Conservation (phyloP, 2,329 filamentous ascomycete species). For the Neonectria sp. region DNA sequence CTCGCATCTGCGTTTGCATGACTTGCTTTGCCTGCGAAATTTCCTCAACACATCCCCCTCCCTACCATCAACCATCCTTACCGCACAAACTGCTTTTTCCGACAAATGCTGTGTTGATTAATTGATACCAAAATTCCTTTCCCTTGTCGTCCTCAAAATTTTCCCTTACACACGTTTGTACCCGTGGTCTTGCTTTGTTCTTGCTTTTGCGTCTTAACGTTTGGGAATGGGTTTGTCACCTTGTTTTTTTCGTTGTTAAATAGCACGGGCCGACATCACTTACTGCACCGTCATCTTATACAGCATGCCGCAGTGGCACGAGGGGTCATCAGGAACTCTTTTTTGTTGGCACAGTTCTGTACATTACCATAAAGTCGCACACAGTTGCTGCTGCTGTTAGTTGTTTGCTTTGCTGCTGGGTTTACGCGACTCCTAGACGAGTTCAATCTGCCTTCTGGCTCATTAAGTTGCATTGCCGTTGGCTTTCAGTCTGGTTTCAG, state of each 20-base stretch:
- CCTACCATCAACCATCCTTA: slow-evolving; percentile 35
- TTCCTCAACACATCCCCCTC: slow-evolving; percentile 34
- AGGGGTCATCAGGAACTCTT: slow-evolving; percentile 57
- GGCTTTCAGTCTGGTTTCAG: slow-evolving; percentile 42
- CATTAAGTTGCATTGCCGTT: slow-evolving; percentile 50
- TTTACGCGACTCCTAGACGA: slow-evolving; percentile 54
- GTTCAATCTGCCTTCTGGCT: slow-evolving; percentile 54
- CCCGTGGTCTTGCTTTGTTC: slow-evolving; percentile 43
- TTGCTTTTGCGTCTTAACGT: slow-evolving; percentile 41
- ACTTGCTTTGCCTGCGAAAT: slow-evolving; percentile 44
- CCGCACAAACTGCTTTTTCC: slow-evolving; percentile 43
- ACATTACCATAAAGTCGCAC: slow-evolving; percentile 68
- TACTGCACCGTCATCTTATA: slow-evolving; percentile 45
- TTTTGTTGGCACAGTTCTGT: slow-evolving; percentile 63
- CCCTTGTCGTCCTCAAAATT: slow-evolving; percentile 40
- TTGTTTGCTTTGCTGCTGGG: slow-evolving; percentile 53
- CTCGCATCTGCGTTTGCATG: slow-evolving; percentile 57
- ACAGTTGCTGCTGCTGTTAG: slow-evolving; percentile 60
- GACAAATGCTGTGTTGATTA: slow-evolving; percentile 52
- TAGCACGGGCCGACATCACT: slow-evolving; percentile 47
- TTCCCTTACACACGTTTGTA: slow-evolving; percentile 43
- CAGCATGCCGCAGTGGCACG: slow-evolving; percentile 51
- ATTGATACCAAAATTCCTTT: slow-evolving; percentile 56
- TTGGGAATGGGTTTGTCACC: slow-evolving; percentile 53
- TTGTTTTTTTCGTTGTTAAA: slow-evolving; percentile 48